Conservation (phyloP, 2,329 filamentous ascomycete genomes). For the Alternaria viburni region DNA sequence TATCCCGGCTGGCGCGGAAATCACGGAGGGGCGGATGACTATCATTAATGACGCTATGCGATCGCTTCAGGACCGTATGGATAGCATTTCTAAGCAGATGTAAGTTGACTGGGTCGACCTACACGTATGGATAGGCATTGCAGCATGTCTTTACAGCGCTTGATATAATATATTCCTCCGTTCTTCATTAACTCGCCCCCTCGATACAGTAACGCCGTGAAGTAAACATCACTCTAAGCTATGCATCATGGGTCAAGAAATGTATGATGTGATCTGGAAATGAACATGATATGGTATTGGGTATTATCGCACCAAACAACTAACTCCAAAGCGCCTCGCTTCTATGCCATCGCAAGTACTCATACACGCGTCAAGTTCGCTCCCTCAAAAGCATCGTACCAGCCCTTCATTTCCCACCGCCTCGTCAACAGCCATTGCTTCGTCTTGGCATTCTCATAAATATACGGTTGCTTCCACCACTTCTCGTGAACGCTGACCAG, state of each 20-base stretch:
- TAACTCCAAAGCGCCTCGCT: neutral
- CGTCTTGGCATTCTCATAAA: slow-evolving; percentile 33
- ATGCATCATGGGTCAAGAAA: neutral
- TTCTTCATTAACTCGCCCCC: neutral
- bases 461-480: slow-evolving; percentile 45
- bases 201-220: neutral
- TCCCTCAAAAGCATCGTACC: slow-evolving; percentile 35
- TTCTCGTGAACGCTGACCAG: slow-evolving; percentile 49
- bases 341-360: neutral
- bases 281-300: neutral
- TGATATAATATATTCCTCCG: neutral
- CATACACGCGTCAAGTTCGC: slow-evolving; percentile 16
- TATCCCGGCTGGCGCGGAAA: neutral
- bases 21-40: neutral
- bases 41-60: neutral
- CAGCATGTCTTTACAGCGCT: neutral
- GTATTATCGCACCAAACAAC: neutral
- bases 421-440: slow-evolving; percentile 40
- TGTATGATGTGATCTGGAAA: neutral
- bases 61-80: neutral
- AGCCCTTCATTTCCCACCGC: slow-evolving; percentile 51
- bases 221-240: neutral
- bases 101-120: neutral
- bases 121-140: neutral
- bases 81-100: neutral